A percentile compares a stretch with the other conserved stretches of the same genome.
Conservation (phyloP, 768 basidiomycete genomes). For the Lactarius akahatsu region DNA sequence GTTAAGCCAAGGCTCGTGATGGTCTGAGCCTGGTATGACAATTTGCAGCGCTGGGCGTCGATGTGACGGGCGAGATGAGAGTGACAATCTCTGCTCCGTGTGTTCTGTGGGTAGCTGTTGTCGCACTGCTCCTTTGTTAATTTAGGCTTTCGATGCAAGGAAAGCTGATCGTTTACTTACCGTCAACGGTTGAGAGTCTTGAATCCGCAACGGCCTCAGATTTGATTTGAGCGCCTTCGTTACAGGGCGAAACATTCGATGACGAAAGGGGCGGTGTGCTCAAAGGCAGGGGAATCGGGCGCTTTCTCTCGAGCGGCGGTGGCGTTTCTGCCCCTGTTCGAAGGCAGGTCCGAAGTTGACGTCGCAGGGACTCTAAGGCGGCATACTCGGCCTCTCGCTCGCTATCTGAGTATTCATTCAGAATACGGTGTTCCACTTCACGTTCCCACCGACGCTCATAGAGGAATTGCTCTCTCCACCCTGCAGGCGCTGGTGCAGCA, state of each 20-base stretch:
- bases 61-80: background rate
- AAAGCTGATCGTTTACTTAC: background rate
- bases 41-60: constrained; percentile 10
- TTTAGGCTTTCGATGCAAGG: background rate
- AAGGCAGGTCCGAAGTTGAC: constrained; percentile 5
- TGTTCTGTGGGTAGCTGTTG: background rate
- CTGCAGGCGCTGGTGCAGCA: constrained; percentile 20
- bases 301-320: constrained; percentile 14
- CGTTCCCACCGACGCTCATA: constrained; percentile 18
- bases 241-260: background rate
- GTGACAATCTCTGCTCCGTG: background rate
- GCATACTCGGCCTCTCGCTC: constrained; percentile 17
- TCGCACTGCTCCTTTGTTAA: background rate
- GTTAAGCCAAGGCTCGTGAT: constrained; percentile 7
- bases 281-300: constrained; percentile 6
- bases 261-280: background rate
- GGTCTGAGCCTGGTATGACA: constrained; percentile 10
- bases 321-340: constrained; percentile 2
- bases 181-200: background rate
- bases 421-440: constrained; percentile 8
- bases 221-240: background rate
- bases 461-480: constrained; percentile 20
- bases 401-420: constrained; percentile 10
- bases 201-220: background rate
- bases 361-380: constrained; percentile 18